These are phyloP conservation scores for Beta vulgaris DNA, from an alignment of 148 eudicot genomes.

Conservation along the genomic window DNA sequence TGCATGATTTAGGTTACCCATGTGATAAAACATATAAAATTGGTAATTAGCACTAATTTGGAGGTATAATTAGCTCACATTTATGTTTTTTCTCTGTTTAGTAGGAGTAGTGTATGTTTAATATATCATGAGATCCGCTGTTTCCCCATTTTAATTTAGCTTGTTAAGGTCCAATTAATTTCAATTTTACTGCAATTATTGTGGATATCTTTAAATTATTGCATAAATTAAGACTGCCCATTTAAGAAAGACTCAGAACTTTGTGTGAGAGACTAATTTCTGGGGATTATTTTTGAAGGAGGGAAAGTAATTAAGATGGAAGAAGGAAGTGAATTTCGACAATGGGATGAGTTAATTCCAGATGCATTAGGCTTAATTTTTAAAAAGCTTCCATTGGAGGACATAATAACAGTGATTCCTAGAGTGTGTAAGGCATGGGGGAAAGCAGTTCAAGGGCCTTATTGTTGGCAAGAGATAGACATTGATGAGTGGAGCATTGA, in stretches of 20 bases:
- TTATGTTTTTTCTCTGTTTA: background rate
- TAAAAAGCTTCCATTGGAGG: constrained; percentile 47
- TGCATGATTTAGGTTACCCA: background rate
- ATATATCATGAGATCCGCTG: background rate
- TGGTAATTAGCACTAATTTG: background rate
- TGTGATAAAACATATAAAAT: background rate
- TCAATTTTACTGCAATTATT: background rate
- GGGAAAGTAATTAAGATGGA: constrained; percentile 37
- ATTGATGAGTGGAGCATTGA: constrained; percentile 59
- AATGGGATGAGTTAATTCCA: constrained; percentile 69
- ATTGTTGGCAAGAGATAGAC: constrained; percentile 77
- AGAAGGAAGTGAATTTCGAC: constrained; percentile 35
- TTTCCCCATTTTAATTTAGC: constrained; percentile 1
- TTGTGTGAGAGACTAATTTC: background rate
- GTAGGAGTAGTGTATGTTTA: background rate
- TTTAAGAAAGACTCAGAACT: background rate
- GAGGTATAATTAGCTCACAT: constrained; percentile 5
- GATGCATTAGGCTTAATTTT: constrained; percentile 70
- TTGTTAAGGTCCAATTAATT: constrained; percentile 2
- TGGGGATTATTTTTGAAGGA: constrained; percentile 18
- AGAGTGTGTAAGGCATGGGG: constrained; percentile 73
- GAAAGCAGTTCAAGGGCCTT: constrained; percentile 63
- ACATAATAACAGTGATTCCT: constrained; percentile 56
- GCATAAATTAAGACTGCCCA: constrained; percentile 7
- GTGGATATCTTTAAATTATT: no score